These are phyloP conservation scores for Aspergillus felis DNA, from an alignment of 2,329 filamentous ascomycete species.

Conservation along the genomic window DNA sequence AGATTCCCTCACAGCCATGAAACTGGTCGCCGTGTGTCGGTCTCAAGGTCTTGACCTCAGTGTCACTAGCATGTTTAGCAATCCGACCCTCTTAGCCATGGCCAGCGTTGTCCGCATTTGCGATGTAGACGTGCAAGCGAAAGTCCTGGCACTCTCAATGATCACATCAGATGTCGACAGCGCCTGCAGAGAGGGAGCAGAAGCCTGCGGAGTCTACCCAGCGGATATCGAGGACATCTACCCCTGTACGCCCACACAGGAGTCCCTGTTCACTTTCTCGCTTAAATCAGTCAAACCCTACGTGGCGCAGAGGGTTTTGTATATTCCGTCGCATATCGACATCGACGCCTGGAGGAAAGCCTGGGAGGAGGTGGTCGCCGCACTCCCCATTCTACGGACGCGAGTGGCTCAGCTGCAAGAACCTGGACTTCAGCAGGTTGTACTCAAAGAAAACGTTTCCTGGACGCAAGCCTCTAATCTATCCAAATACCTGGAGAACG, in stretches of 20 bases:
- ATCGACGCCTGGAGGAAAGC: constrained; percentile 39
- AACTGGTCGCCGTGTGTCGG: constrained; percentile 30
- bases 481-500: constrained; percentile 22
- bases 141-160: constrained; percentile 27
- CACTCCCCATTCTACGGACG: constrained; percentile 45
- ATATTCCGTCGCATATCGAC: constrained; percentile 33
- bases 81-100: constrained; percentile 40
- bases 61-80: constrained; percentile 33
- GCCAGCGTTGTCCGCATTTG: constrained; percentile 32
- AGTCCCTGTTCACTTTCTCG: constrained; percentile 45
- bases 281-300: constrained; percentile 43
- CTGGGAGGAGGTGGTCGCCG: constrained; percentile 41
- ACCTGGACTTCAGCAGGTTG: constrained; percentile 34
- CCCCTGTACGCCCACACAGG: constrained; percentile 40
- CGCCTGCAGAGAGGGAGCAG: constrained; percentile 35
- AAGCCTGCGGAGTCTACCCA: constrained; percentile 28
- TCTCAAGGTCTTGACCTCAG: constrained; percentile 29
- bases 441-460: constrained; percentile 27
- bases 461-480: constrained; percentile 29
- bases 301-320: constrained; percentile 41
- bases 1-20: constrained; percentile 35
- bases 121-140: constrained; percentile 20
- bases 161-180: constrained; percentile 31
- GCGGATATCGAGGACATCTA: constrained; percentile 38
- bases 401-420: constrained; percentile 38